Conservation (phyloP, 768 basidiomycete genomes). For the Asterophora parasitica region DNA sequence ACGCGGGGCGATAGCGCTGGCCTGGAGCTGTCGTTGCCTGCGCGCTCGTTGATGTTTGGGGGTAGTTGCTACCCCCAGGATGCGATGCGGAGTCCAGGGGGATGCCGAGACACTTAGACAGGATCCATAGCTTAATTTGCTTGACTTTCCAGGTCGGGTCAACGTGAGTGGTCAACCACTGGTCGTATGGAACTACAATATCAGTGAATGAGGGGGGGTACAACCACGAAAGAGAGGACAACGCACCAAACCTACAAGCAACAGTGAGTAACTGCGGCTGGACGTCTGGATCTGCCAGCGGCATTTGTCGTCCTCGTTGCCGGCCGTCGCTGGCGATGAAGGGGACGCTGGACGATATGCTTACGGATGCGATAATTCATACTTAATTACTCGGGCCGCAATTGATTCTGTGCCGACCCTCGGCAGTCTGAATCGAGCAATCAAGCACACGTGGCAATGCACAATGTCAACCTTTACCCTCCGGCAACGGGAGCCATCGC, state of each 20-base stretch:
- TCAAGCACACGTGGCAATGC: too few relatives aligned
- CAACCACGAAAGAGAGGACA: not conserved
- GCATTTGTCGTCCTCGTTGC: not conserved
- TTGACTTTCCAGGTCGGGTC: conserved; percentile 56
- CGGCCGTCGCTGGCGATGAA: conserved; percentile 3
- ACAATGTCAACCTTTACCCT: too few relatives aligned
- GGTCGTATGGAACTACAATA: conserved; percentile 74
- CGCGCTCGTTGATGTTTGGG: not conserved
- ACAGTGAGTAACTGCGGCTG: conserved; percentile 31
- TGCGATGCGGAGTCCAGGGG: conserved; percentile 23
- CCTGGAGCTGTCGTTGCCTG: conserved; percentile 6
- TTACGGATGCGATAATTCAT: not conserved
- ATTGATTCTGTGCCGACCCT: too few relatives aligned
- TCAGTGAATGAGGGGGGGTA: not conserved
- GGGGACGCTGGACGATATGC: not conserved
- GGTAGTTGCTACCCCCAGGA: conserved; percentile 14
- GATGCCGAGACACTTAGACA: conserved; percentile 48
- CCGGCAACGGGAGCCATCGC: too few relatives aligned
- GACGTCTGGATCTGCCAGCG: conserved; percentile 7
- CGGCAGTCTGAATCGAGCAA: too few relatives aligned
- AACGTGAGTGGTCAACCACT: conserved; percentile 73
- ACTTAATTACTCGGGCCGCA: too few relatives aligned
- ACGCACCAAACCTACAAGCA: conserved; percentile 55
- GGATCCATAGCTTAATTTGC: conserved; percentile 58
- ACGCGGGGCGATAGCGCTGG: conserved; percentile 39